Evolutionary conservation across 2,329 filamentous ascomycete species (phyloP).

Genomic region (Colletotrichum chrysophilum): DNA sequence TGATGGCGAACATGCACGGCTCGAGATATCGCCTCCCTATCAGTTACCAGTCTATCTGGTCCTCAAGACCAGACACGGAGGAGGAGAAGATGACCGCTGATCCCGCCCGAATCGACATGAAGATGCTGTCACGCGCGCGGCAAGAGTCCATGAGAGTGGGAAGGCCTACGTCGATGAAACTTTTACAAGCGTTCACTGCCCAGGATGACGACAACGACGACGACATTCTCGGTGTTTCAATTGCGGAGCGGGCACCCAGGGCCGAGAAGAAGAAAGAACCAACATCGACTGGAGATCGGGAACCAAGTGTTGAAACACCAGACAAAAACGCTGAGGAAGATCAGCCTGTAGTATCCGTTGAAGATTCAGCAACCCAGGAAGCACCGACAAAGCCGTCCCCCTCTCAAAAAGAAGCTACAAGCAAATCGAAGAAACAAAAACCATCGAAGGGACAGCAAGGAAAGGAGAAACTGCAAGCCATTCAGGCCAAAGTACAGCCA

Average conservation of each 20-base stretch:
- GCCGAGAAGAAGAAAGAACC: neutral
- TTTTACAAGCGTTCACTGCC: conserved; percentile 8
- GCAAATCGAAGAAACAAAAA: neutral
- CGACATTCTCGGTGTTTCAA: conserved; percentile 27
- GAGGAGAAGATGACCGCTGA: neutral
- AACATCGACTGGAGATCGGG: neutral
- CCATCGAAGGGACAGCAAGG: neutral
- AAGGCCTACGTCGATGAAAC: conserved; percentile 10
- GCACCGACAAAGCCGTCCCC: neutral
- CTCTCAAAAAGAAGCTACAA: neutral
- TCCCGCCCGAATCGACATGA: neutral
- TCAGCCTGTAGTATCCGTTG: neutral
- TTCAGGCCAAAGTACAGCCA: neutral
- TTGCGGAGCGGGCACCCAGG: neutral
- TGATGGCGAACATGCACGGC: conserved; percentile 3
- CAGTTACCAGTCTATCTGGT: conserved; percentile 18
- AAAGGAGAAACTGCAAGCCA: neutral
- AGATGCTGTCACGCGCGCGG: neutral
- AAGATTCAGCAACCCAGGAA: neutral
- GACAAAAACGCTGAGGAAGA: neutral
- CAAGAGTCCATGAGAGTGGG: neutral
- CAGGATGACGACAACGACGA: conserved; percentile 31
- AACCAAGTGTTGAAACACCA: neutral
- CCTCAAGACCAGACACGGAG: conserved; percentile 10
- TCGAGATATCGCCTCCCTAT: conserved; percentile 15